These are phyloP conservation scores for Amorphotheca resinae DNA, from an alignment of 495 filamentous ascomycete genomes.

Conservation along the genomic window DNA sequence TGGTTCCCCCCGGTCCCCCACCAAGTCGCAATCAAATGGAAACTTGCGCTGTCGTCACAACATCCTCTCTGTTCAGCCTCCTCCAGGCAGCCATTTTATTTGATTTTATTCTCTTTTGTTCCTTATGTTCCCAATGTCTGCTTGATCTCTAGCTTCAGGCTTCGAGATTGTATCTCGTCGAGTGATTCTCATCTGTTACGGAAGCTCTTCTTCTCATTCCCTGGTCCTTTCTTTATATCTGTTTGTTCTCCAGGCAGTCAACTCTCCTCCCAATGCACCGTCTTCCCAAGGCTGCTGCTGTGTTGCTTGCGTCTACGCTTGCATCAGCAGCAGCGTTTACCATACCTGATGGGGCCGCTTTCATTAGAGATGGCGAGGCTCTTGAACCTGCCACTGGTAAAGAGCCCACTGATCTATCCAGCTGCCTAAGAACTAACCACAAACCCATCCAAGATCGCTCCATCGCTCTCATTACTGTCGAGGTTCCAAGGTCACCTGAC, in stretches of 20 bases:
- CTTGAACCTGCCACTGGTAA: neutral
- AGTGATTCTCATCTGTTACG: neutral
- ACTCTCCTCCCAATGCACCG: conserved; percentile 13
- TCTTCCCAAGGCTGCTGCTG: conserved; percentile 10
- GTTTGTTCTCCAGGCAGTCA: neutral
- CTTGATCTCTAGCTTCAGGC: neutral
- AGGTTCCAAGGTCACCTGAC: conserved; percentile 10
- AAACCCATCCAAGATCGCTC: conserved; percentile 6
- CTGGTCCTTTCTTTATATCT: neutral
- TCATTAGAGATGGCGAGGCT: neutral
- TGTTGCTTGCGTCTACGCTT: conserved; percentile 9
- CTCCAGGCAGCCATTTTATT: neutral
- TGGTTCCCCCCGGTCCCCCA: too few species aligned
- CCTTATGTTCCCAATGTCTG: too few species aligned
- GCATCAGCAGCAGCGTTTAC: neutral
- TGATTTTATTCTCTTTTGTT: neutral
- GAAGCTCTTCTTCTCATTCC: too few species aligned
- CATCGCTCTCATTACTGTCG: conserved; percentile 10
- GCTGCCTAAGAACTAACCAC: neutral
- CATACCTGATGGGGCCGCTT: neutral
- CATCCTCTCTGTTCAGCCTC: neutral
- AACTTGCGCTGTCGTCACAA: neutral
- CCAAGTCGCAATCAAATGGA: neutral
- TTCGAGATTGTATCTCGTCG: neutral
- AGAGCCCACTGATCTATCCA: neutral